phyloP scores from a whole-genome alignment of 1,284 basidiomycete species.

The Trametes hirsuta region DNA sequence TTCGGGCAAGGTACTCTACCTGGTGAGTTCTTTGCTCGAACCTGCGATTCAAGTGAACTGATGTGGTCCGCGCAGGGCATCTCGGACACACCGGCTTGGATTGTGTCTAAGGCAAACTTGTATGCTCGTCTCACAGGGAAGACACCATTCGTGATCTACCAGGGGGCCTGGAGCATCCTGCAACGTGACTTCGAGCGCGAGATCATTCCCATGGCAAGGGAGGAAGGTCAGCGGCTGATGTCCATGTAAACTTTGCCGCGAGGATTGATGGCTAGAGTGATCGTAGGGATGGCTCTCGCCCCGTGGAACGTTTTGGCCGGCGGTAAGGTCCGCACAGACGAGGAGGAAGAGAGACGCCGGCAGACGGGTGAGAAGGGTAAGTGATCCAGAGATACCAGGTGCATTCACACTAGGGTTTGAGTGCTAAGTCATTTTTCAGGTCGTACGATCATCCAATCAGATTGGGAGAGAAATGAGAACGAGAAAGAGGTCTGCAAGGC shows the following conservation, averaged over 20 bases:
- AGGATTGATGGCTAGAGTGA: no score
- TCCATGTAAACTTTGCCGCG: no score
- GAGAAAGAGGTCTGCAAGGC: constrained; percentile 46
- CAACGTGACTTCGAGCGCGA: constrained; percentile 39
- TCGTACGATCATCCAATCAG: constrained; percentile 31
- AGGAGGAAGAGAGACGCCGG: constrained; percentile 45
- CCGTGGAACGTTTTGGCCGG: constrained; percentile 55
- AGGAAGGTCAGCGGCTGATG: constrained; percentile 35
- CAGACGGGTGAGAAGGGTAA: constrained; percentile 47
- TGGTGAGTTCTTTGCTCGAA: constrained; percentile 37
- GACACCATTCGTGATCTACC: constrained; percentile 56
- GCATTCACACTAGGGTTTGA: neutral
- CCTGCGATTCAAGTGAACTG: constrained; percentile 31
- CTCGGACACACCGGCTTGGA: constrained; percentile 36
- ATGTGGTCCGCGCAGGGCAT: constrained; percentile 25
- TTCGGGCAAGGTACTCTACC: constrained; percentile 47
- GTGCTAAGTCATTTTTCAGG: constrained; percentile 1
- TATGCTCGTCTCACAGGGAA: constrained; percentile 43
- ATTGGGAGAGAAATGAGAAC: constrained; percentile 46
- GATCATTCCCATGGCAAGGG: constrained; percentile 53
- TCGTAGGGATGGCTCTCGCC: constrained; percentile 46
- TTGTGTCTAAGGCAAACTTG: constrained; percentile 33
- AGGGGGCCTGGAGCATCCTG: constrained; percentile 57
- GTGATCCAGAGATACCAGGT: neutral
- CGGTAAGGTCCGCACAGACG: constrained; percentile 52